Evolutionary conservation across 306 rosid species (phyloP), one percentile per base, ranked within the genome.

Genomic region (Acacia confusa): DNA sequence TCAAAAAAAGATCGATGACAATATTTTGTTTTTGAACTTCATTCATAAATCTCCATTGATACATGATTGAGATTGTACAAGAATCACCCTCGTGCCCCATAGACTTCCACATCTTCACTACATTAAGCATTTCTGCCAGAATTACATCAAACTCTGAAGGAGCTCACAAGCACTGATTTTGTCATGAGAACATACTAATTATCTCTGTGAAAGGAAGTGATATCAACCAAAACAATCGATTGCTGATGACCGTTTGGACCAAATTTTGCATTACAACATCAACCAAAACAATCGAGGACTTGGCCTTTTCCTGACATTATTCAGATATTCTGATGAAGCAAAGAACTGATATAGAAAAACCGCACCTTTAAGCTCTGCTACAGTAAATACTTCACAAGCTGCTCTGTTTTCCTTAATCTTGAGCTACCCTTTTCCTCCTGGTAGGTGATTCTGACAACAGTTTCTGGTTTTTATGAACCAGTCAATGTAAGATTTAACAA

Each of bases 351-450:
- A 63, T 20, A 82, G 32, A 80, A n/a, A 41, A 47, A 78, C 12
- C 30, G 60, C 57, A 52, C 45, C 27, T 76, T 86, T 9, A 4
- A 63, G 65, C 60, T 65, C 66, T 66, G 41, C 34, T 36, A 44
- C n/a, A 47, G 28, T 60, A 67, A 61, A 45, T 28, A 68, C 12
- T 64, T 64, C 41, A 64, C 36, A 16, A 6, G 99, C 88, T 92
- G 99, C 90, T 95, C 98, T 45, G 98, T 89, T 92, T 92, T 95
- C 79, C 97, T 93, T 17, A 95, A 50, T 86, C 97, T 77, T 84
- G 85, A 84, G 99, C 98, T 76, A 95, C 78, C 85, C 98, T 86
- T 87, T 90, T 95, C 84, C 99, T 90, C 89, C 98, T 89, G 60
- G 73, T 84, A 68, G 96, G 92, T 65, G 97, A 95, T 88, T 93